These are phyloP conservation scores for Boechera stricta DNA, from an alignment of 345 rosid genomes.

Conservation along the genomic window DNA sequence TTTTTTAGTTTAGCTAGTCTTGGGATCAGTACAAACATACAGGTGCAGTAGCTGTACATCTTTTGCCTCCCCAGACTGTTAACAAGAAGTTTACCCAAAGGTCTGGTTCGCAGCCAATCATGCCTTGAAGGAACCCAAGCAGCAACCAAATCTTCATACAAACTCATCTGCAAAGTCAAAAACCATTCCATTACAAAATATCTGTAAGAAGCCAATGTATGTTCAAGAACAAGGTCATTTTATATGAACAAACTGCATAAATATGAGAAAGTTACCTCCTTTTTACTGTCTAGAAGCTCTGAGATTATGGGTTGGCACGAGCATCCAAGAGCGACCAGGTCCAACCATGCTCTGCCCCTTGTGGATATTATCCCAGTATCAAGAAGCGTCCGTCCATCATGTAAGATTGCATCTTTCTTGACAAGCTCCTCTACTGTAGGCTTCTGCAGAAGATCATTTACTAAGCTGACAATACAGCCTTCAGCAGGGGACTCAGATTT, in stretches of 20 bases:
- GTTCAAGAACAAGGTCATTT: conserved; percentile 8
- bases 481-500: conserved; percentile 52
- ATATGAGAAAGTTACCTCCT: conserved; percentile 61
- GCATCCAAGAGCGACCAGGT: conserved; percentile 76
- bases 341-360: conserved; percentile 90
- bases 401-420: conserved; percentile 72
- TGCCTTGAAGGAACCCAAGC: conserved; percentile 98
- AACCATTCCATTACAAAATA: not conserved
- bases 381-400: conserved; percentile 90
- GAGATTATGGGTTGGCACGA: conserved; percentile 74
- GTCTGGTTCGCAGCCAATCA: conserved; percentile 75
- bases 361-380: conserved; percentile 95
- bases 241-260: not conserved
- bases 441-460: conserved; percentile 88
- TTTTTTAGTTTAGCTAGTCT: not conserved
- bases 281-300: conserved; percentile 66
- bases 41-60: conserved; percentile 84
- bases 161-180: conserved; percentile 72
- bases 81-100: conserved; percentile 74
- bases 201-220: conserved; percentile 4
- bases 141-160: conserved; percentile 96
- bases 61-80: conserved; percentile 71
- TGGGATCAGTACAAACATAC: conserved; percentile 55
- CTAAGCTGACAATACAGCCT: conserved; percentile 59
- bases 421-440: conserved; percentile 76